Conservation (phyloP, 2,329 filamentous ascomycete genomes). For the Chaetomiaceae sp. region DNA sequence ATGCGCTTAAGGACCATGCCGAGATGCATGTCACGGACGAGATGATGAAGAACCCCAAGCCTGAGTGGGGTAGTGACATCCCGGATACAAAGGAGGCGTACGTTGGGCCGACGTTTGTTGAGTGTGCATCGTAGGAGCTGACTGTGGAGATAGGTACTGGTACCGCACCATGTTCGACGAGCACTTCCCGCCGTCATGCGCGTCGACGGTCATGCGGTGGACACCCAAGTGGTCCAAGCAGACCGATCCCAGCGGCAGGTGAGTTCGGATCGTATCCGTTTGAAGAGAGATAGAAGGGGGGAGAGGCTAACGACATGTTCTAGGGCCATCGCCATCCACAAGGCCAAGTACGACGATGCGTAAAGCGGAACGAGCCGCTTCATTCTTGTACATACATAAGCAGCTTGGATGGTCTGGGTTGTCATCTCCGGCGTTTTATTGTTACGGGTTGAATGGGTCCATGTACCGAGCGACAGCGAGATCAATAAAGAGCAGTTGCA, state of each 20-base stretch:
- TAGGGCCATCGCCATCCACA: conserved; percentile 72
- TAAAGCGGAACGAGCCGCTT: conserved; percentile 27
- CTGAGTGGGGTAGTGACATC: conserved; percentile 88
- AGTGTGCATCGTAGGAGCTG: conserved; percentile 2
- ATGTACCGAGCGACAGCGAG: too few relatives aligned
- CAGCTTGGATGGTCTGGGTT: conserved; percentile 3
- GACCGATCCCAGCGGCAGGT: conserved; percentile 91
- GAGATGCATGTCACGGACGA: conserved; percentile 88
- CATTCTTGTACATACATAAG: conserved; percentile 17
- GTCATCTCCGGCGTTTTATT: background rate
- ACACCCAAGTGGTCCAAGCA: conserved; percentile 96
- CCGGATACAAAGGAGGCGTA: conserved; percentile 96
- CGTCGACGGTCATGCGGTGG: conserved; percentile 92
- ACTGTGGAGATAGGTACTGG: conserved; percentile 67
- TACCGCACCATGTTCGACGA: conserved; percentile 98
- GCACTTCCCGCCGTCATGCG: conserved; percentile 90
- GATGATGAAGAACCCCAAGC: conserved; percentile 97
- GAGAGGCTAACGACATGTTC: conserved; percentile 20
- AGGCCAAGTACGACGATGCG: conserved; percentile 64
- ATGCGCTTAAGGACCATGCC: conserved; percentile 91
- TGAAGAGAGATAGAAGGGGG: background rate
- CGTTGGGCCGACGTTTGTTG: conserved; percentile 32
- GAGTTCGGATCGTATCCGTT: conserved; percentile 29
- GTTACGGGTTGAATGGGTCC: background rate
- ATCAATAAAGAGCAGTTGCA: too few relatives aligned